Conservation (phyloP, 2,329 filamentous ascomycete genomes). For the Diplocarpon rosae region DNA sequence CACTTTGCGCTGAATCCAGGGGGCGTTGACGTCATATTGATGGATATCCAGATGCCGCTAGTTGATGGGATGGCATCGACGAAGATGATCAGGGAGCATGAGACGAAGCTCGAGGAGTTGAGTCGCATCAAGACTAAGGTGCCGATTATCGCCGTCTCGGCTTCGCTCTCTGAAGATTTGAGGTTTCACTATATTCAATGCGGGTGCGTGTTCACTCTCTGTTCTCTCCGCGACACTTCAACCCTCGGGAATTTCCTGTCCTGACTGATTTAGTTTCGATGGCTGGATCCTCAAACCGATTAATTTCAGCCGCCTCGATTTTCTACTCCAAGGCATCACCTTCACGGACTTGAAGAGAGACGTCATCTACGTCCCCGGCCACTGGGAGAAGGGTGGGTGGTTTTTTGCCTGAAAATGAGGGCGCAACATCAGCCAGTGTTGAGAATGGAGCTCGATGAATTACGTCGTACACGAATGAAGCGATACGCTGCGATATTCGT, state of each 20-base stretch:
- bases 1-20: conserved; percentile 48
- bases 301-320: conserved; percentile 15
- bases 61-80: conserved; percentile 16
- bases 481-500: too few relatives aligned
- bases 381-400: conserved; percentile 20
- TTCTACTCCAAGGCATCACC: conserved; percentile 15
- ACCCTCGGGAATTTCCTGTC: not conserved
- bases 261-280: conserved; percentile 12
- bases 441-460: not conserved
- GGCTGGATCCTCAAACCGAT: conserved; percentile 21
- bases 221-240: not conserved
- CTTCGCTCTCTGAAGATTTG: conserved; percentile 13
- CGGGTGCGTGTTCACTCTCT: conserved; percentile 13
- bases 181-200: conserved; percentile 18
- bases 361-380: conserved; percentile 12
- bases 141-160: conserved; percentile 19
- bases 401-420: conserved; percentile 11
- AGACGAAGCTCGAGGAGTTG: conserved; percentile 6
- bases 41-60: conserved; percentile 23
- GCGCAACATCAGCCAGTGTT: not conserved
- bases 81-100: conserved; percentile 18
- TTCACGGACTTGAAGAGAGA: conserved; percentile 4
- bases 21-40: conserved; percentile 18
- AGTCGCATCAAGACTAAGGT: conserved; percentile 5
- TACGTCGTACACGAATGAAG: too few relatives aligned